Evolutionary conservation across 345 rosid species (phyloP).

Genomic region (Psidium guajava): DNA sequence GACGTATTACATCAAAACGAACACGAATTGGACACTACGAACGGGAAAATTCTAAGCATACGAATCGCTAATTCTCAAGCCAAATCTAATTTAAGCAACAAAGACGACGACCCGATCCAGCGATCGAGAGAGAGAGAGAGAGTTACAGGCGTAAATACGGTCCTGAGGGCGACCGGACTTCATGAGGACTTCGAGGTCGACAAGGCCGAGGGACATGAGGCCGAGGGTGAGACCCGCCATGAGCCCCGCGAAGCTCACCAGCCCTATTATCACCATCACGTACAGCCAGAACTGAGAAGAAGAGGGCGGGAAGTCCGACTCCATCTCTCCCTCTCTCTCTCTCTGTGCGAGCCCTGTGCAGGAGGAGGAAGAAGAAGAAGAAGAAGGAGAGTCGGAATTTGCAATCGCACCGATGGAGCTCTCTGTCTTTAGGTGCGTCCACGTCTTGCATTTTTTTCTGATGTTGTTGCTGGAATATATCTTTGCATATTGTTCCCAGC

Average conservation of each 20-base stretch:
- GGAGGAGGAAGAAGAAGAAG: neutral
- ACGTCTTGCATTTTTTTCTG: neutral
- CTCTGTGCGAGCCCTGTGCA: neutral
- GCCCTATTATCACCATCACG: constrained; percentile 36
- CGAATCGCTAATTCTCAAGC: neutral
- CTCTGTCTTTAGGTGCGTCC: neutral
- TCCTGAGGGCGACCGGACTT: constrained; percentile 88
- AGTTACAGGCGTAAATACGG: constrained; percentile 62
- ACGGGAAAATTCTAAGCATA: neutral
- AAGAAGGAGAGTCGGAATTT: neutral
- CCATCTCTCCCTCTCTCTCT: neutral
- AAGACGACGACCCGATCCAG: neutral
- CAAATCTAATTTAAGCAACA: neutral
- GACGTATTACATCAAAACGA: neutral
- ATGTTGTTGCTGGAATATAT: neutral
- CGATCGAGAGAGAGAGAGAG: neutral
- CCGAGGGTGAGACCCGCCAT: constrained; percentile 97
- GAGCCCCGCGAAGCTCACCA: constrained; percentile 73
- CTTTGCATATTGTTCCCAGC: neutral
- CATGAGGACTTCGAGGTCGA: constrained; percentile 94
- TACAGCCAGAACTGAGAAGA: constrained; percentile 31
- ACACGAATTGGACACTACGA: neutral
- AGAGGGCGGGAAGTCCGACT: constrained; percentile 32
- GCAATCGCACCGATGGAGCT: neutral
- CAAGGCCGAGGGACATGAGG: constrained; percentile 90